Evolutionary conservation across 2,329 filamentous ascomycete species (phyloP).

Genomic region (Microsporum audouinii): DNA sequence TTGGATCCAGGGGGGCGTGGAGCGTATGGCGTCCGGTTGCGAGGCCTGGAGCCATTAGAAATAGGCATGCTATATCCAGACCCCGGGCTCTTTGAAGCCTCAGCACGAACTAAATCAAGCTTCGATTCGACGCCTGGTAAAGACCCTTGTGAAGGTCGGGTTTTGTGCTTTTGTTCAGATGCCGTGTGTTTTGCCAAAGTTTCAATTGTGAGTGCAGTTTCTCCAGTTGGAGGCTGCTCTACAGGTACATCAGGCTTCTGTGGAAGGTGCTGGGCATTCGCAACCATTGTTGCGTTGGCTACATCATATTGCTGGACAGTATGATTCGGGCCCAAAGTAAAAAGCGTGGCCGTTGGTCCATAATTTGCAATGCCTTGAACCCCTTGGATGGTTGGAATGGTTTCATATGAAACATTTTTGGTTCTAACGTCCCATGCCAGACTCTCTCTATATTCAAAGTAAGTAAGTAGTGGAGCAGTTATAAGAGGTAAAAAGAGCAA

Average conservation of each 20-base stretch:
- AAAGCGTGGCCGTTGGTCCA: conserved; percentile 79
- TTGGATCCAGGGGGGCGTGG: conserved; percentile 34
- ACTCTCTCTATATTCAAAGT: conserved; percentile 53
- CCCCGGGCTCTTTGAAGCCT: conserved; percentile 55
- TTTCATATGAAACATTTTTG: conserved; percentile 88
- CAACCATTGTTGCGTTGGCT: conserved; percentile 71
- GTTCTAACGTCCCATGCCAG: conserved; percentile 94
- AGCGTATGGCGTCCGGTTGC: conserved; percentile 28
- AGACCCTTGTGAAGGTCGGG: neutral
- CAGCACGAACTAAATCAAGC: conserved; percentile 19
- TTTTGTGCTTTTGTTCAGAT: conserved; percentile 14
- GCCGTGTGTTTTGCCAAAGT: conserved; percentile 19
- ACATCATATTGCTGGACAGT: conserved; percentile 93
- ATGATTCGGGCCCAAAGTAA: conserved; percentile 77
- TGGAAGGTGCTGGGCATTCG: conserved; percentile 76
- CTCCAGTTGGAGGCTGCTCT: conserved; percentile 32
- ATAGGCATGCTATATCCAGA: conserved; percentile 29
- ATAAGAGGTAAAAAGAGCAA: neutral
- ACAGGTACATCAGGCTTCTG: conserved; percentile 68
- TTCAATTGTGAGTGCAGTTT: conserved; percentile 8
- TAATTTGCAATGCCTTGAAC: conserved; percentile 76
- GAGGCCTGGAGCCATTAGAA: conserved; percentile 44
- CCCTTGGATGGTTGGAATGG: conserved; percentile 71
- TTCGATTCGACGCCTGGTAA: conserved; percentile 6
- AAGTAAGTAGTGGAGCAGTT: neutral